These are phyloP conservation scores for Clavulina sp. DNA, from an alignment of 768 basidiomycete genomes.

Conservation along the genomic window DNA sequence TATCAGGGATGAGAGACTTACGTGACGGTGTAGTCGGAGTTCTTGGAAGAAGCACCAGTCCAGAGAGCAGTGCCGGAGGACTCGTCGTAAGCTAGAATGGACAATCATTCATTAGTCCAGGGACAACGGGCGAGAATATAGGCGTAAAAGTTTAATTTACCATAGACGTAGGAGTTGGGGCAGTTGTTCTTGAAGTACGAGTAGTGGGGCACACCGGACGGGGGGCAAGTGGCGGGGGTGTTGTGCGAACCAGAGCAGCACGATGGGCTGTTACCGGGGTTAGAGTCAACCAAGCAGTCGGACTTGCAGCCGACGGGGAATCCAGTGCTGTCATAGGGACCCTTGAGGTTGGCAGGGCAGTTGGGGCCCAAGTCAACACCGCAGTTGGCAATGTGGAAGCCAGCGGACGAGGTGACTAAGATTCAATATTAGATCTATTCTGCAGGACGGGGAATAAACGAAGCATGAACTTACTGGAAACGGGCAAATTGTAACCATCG, in stretches of 20 bases:
- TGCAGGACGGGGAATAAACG: too few species aligned
- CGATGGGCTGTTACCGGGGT: conserved; percentile 10
- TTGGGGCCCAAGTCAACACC: conserved; percentile 8
- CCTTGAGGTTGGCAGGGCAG: conserved; percentile 4
- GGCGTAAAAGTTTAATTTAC: background rate
- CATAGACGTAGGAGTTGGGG: conserved; percentile 1
- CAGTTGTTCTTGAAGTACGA: conserved; percentile 11
- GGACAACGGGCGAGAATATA: conserved; percentile 26
- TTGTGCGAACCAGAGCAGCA: conserved; percentile 13
- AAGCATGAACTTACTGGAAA: too few species aligned
- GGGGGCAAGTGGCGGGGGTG: conserved; percentile 13
- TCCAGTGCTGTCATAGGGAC: conserved; percentile 9
- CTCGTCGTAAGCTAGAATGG: conserved; percentile 40
- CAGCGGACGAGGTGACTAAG: background rate
- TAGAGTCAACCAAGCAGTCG: conserved; percentile 13
- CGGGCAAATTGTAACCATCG: conserved; percentile 4
- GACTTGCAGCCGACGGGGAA: conserved; percentile 14
- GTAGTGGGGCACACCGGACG: conserved; percentile 12
- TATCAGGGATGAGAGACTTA: too few species aligned
- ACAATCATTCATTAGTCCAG: too few species aligned
- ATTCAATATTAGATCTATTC: too few species aligned
- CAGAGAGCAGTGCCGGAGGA: conserved; percentile 33
- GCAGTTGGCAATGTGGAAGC: conserved; percentile 10
- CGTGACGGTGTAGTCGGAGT: conserved; percentile 20
- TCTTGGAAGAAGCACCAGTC: conserved; percentile 27